These are phyloP conservation scores for Eimeria praecox DNA, from an alignment of 169 alveolate species.

Conservation along the genomic window DNA sequence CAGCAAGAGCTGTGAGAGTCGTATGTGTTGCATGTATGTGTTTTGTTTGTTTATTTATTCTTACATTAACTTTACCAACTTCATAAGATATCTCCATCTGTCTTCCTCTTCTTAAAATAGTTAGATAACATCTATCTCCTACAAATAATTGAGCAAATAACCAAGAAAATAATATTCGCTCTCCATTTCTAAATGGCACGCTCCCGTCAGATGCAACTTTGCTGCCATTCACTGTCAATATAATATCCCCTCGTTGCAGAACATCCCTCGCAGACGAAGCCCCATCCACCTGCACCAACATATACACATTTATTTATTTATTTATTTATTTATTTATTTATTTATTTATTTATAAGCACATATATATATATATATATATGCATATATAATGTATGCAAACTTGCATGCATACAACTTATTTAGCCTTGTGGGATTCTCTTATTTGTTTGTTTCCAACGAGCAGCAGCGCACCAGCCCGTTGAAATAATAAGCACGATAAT, in stretches of 20 bases:
- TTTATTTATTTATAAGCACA: neutral
- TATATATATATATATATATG: too few species aligned
- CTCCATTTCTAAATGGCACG: constrained; percentile 81
- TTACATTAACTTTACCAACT: constrained; percentile 60
- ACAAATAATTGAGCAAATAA: constrained; percentile 79
- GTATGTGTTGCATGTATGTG: neutral
- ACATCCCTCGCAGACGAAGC: constrained; percentile 76
- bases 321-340: neutral
- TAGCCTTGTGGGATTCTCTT: too few species aligned
- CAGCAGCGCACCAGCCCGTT: too few species aligned
- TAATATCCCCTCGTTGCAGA: constrained; percentile 81
- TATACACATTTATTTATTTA: neutral
- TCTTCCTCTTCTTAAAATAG: constrained; percentile 17
- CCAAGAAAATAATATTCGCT: constrained; percentile 81
- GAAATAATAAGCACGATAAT: too few species aligned
- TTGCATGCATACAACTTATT: neutral
- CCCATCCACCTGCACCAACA: constrained; percentile 69
- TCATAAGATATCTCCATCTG: constrained; percentile 10
- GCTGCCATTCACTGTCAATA: constrained; percentile 62
- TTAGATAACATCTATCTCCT: constrained; percentile 70
- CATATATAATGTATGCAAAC: neutral
- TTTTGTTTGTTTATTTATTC: neutral
- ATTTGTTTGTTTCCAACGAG: too few species aligned
- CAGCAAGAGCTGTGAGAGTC: neutral
- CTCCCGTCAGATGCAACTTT: constrained; percentile 83